Evolutionary conservation across 2,329 filamentous ascomycete species (phyloP), one percentile per base, ranked within the genome.

Genomic region (Aureobasidium sp.): DNA sequence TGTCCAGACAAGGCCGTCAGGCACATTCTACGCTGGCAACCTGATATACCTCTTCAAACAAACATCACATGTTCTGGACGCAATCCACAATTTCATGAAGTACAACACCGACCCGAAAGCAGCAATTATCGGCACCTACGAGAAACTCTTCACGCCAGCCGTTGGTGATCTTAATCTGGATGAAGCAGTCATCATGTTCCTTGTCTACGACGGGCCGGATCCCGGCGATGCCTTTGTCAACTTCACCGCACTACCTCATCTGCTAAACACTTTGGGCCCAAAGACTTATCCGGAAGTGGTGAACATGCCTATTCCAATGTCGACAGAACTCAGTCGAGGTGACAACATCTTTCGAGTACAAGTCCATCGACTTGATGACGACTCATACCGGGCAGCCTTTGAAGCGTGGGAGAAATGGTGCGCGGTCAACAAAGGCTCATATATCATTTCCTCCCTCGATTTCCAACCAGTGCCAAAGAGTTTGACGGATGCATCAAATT

Each of bases 81-180:
- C 72, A 0, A 69, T 71, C 42, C 63, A 63, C 13, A 64, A 72
- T 55, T 74, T 74, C 53, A 69, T 69, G 32, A 45, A 63, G 37
- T 70, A 73, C 62, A 74, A 74, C 63, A 68, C 63, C 13, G 71
- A 74, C 29, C 68, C 72, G 1, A 73, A 73, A 59, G 72, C 72
- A 7, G 65, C 67, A 34, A 70, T 74, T 49, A 68, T 74, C 61
- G 69, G 68, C 3, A 73, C 71, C 1, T 73, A 72, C 60, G 66
- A 73, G 61, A 72, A 71, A 54, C 47, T 73, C 3, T 59, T 62
- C 1, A 71, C 69, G 0, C 70, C 68, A 2, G 66, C 69, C 48
- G n/a, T 69, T 42, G 49, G 49, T 2, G 63, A 65, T 21, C 64
- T 73, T 3, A 69, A 70, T 49, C 66, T 73, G 10, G 70, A 73